Evolutionary conservation across 148 eudicot genomes (phyloP).

Genomic region (Rhododendron ferrugineum): DNA sequence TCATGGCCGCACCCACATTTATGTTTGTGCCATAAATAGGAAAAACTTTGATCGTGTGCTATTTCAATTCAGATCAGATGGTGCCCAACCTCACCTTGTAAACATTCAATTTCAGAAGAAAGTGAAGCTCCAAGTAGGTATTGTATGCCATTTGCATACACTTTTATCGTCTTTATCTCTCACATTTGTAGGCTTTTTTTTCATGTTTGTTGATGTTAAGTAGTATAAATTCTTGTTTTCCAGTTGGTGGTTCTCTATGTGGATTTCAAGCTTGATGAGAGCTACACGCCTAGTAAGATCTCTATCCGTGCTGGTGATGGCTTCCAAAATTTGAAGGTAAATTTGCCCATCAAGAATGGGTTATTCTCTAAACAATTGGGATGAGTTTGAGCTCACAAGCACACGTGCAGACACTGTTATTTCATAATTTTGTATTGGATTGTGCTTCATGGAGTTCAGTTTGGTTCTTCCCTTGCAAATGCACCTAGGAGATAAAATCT

Average conservation of each 20-base stretch:
- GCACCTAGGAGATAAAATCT: constrained; percentile 70
- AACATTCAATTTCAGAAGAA: constrained; percentile 96
- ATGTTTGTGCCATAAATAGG: neutral
- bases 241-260: constrained; percentile 78
- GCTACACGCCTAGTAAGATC: constrained; percentile 94
- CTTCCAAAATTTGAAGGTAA: constrained; percentile 30
- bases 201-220: neutral
- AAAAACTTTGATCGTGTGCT: constrained; percentile 3
- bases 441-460: constrained; percentile 7
- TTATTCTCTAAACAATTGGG: neutral
- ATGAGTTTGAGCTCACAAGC: neutral
- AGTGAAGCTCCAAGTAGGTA: constrained; percentile 70
- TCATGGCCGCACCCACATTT: neutral
- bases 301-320: constrained; percentile 93
- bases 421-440: neutral
- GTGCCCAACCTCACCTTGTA: constrained; percentile 89
- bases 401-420: neutral
- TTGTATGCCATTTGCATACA: neutral
- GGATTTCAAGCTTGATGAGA: constrained; percentile 97
- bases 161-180: neutral
- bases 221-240: constrained; percentile 7
- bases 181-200: neutral
- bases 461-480: constrained; percentile 16
- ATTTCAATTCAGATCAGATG: constrained; percentile 64
- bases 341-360: neutral